Evolutionary conservation across 495 filamentous ascomycete species (phyloP).

Genomic region (Penicillium goetzii): DNA sequence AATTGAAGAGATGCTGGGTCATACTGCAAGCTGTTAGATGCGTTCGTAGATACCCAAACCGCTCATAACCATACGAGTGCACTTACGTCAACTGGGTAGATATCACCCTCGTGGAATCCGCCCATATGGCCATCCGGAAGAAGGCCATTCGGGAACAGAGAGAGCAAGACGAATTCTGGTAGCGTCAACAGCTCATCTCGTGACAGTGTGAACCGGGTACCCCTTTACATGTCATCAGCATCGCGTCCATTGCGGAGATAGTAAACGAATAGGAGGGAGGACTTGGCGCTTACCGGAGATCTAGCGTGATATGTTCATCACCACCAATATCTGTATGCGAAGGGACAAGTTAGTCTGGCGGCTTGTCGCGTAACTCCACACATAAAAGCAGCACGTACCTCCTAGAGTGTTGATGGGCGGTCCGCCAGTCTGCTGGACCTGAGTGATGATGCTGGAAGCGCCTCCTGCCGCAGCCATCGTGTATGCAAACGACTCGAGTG

Average conservation of each 20-base stretch:
- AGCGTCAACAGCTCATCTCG: slow-evolving; percentile 93
- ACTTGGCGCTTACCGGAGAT: slow-evolving; percentile 72
- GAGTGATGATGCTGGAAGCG: slow-evolving; percentile 97
- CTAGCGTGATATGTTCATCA: slow-evolving; percentile 94
- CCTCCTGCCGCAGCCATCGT: slow-evolving; percentile 97
- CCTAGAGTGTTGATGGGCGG: slow-evolving; percentile 85
- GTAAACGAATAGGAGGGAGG: background rate
- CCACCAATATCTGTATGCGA: slow-evolving; percentile 69
- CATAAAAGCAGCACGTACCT: slow-evolving; percentile 57
- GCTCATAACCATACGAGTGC: background rate
- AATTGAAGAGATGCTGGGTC: slow-evolving; percentile 95
- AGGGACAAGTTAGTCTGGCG: slow-evolving; percentile 5
- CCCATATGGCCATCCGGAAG: slow-evolving; percentile 97
- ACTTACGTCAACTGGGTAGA: slow-evolving; percentile 96
- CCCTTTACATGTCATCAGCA: slow-evolving; percentile 55
- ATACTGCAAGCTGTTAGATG: slow-evolving; percentile 77
- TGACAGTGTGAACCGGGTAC: slow-evolving; percentile 89
- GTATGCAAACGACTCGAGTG: slow-evolving; percentile 91
- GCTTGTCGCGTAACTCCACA: too few relatives aligned
- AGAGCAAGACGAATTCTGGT: slow-evolving; percentile 96
- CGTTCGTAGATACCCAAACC: slow-evolving; percentile 32
- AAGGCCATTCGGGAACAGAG: slow-evolving; percentile 96
- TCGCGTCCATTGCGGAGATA: background rate
- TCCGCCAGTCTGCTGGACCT: slow-evolving; percentile 88
- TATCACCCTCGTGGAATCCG: slow-evolving; percentile 87